phyloP scores from a whole-genome alignment of 1,284 basidiomycete species.

The Puccinia hordei region DNA sequence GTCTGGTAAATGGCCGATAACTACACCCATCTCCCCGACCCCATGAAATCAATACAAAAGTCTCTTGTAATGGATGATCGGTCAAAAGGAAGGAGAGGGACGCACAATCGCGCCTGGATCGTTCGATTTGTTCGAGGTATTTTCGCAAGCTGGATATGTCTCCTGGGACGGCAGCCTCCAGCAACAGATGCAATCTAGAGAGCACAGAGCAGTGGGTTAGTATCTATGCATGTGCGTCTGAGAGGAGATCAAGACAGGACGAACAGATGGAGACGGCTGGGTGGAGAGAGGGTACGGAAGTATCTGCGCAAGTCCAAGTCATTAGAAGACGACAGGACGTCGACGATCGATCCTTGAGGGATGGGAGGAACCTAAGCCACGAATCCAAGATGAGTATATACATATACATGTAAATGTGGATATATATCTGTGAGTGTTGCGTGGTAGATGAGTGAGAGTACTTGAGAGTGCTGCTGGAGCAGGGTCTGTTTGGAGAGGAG shows the following conservation, averaged over 20 bases:
- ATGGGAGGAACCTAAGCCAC: background rate
- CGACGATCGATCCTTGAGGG: conserved; percentile 13
- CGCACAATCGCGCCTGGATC: conserved; percentile 40
- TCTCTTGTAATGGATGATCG: too few species aligned
- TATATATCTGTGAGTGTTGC: background rate
- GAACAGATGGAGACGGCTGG: conserved; percentile 36
- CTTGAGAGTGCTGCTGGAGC: background rate
- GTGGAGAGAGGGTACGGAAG: conserved; percentile 20
- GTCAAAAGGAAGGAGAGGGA: background rate
- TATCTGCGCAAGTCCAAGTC: conserved; percentile 17
- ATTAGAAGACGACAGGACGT: conserved; percentile 5
- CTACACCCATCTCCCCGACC: background rate
- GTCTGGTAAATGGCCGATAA: conserved; percentile 38
- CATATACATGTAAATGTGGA: too few species aligned
- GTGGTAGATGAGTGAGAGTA: background rate
- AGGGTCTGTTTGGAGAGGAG: background rate
- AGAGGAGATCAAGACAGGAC: background rate
- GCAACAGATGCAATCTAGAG: conserved; percentile 29
- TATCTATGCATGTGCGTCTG: background rate
- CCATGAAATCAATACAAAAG: too few species aligned
- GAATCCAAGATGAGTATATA: too few species aligned
- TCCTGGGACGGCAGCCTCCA: conserved; percentile 39
- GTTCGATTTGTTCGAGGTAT: conserved; percentile 36
- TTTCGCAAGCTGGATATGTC: conserved; percentile 27
- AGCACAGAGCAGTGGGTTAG: background rate